Conservation (phyloP, 208 protist genomes). For the Trypanosoma rangeli region DNA sequence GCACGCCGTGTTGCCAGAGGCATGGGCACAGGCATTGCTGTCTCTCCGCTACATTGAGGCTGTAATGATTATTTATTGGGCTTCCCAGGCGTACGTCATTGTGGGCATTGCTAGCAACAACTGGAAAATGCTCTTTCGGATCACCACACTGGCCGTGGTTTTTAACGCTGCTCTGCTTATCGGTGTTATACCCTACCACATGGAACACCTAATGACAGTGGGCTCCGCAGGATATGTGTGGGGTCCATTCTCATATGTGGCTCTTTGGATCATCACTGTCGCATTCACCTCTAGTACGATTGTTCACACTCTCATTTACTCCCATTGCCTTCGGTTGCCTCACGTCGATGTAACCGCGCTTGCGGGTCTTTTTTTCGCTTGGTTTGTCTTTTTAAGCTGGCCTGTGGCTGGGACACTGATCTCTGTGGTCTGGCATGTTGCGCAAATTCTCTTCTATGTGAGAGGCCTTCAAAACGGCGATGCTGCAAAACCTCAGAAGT, state of each 20-base stretch:
- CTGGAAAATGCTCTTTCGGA: slow-evolving; percentile 63
- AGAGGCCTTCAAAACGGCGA: slow-evolving; percentile 23
- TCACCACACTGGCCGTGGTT: slow-evolving; percentile 56
- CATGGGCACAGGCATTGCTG: slow-evolving; percentile 18
- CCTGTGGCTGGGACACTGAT: slow-evolving; percentile 49
- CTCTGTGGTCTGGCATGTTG: slow-evolving; percentile 55
- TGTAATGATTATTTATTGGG: slow-evolving; percentile 60
- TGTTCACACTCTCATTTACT: slow-evolving; percentile 81
- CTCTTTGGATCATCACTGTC: slow-evolving; percentile 79
- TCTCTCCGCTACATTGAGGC: slow-evolving; percentile 41
- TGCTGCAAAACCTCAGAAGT: not conserved
- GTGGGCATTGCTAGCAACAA: slow-evolving; percentile 39
- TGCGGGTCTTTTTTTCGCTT: slow-evolving; percentile 63
- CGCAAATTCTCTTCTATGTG: slow-evolving; percentile 68
- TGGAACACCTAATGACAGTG: slow-evolving; percentile 30
- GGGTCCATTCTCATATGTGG: slow-evolving; percentile 75
- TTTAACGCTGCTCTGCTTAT: slow-evolving; percentile 62
- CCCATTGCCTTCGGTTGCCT: slow-evolving; percentile 53
- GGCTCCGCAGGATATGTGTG: slow-evolving; percentile 40
- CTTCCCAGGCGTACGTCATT: slow-evolving; percentile 62
- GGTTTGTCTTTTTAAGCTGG: slow-evolving; percentile 49
- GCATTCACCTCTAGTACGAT: slow-evolving; percentile 70
- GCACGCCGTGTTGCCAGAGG: slow-evolving; percentile 24
- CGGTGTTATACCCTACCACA: slow-evolving; percentile 48
- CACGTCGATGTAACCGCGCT: slow-evolving; percentile 47